These are phyloP conservation scores for Nicotiana benthamiana DNA, from an alignment of 257 asterid genomes.

Conservation along the genomic window DNA sequence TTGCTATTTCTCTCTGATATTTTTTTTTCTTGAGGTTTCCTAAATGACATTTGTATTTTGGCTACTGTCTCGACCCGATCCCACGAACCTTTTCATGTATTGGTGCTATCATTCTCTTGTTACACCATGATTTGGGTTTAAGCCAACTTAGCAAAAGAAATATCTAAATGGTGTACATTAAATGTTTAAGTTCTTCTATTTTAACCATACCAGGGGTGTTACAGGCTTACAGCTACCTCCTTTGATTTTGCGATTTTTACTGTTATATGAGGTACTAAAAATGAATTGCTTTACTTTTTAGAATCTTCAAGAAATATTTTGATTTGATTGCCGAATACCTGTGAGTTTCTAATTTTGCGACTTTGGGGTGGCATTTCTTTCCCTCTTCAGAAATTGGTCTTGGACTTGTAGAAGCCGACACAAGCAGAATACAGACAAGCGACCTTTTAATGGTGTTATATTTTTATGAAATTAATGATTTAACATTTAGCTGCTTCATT, in stretches of 20 bases:
- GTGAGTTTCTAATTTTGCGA: background rate
- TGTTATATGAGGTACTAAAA: background rate
- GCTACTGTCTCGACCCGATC: background rate
- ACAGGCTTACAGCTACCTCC: background rate
- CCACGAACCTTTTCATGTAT: background rate
- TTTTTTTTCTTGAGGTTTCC: background rate
- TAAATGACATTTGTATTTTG: background rate
- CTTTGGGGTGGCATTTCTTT: background rate
- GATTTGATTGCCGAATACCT: background rate
- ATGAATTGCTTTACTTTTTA: background rate
- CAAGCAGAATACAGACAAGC: background rate
- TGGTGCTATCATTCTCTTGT: background rate
- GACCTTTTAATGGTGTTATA: background rate
- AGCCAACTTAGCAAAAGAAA: background rate
- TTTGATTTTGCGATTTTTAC: background rate
- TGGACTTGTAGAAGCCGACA: background rate
- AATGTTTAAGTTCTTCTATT: background rate
- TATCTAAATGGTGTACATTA: background rate
- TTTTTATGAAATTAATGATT: background rate
- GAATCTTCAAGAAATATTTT: background rate
- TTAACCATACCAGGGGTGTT: background rate
- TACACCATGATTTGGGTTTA: background rate
- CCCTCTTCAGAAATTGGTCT: background rate
- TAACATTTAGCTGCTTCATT: background rate
- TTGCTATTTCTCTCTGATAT: constrained; percentile 8